These are phyloP conservation scores for Rhododendron ovatum DNA, from an alignment of 148 eudicot species.

Conservation along the genomic window DNA sequence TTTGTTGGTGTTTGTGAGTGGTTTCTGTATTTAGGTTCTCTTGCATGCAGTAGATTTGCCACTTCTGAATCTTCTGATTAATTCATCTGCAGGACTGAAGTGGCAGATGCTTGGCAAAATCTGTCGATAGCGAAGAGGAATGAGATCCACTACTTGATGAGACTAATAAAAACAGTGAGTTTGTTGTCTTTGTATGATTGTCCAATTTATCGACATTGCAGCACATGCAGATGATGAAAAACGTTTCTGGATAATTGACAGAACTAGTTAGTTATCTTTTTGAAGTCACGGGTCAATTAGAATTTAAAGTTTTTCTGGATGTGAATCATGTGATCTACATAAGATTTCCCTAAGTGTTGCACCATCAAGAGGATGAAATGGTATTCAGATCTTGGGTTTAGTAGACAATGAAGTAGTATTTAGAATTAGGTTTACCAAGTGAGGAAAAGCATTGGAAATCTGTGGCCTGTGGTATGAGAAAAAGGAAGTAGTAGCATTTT, in stretches of 20 bases:
- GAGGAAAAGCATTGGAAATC: not conserved
- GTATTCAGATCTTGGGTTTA: not conserved
- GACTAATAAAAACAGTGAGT: slow-evolving; percentile 45
- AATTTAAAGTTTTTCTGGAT: not conserved
- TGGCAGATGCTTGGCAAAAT: slow-evolving; percentile 35
- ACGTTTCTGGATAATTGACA: not conserved
- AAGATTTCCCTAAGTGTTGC: not conserved
- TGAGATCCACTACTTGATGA: slow-evolving; percentile 45
- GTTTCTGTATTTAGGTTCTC: not conserved
- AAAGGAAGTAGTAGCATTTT: not conserved
- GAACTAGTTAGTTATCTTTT: not conserved
- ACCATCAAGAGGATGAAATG: not conserved
- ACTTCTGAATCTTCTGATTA: not conserved
- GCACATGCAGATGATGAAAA: not conserved
- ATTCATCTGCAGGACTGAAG: slow-evolving; percentile 51
- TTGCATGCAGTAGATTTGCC: not conserved
- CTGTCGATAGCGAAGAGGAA: slow-evolving; percentile 41
- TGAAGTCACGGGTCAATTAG: not conserved
- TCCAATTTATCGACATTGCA: not conserved
- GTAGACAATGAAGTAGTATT: not conserved
- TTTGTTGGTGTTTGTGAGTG: not conserved
- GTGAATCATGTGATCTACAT: not conserved
- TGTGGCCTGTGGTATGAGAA: not conserved
- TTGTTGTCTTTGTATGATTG: not conserved
- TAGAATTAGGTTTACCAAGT: not conserved